Evolutionary conservation across 1,284 basidiomycete species (phyloP).

Genomic region (Ceratorhiza oryzae-sativae): DNA sequence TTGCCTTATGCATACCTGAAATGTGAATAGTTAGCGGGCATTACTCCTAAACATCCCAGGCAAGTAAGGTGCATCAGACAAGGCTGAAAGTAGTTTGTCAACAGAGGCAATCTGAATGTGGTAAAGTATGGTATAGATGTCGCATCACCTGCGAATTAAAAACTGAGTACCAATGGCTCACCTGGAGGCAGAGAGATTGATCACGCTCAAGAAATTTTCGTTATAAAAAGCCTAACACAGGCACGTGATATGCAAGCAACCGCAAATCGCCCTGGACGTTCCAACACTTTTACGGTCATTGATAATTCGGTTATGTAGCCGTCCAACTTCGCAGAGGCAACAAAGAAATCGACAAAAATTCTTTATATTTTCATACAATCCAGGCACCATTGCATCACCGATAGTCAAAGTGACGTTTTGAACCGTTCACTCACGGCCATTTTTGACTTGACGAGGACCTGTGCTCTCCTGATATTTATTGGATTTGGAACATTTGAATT

Average conservation of each 20-base stretch:
- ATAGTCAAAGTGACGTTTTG: too few species aligned
- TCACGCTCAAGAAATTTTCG: not conserved
- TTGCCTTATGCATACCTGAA: not conserved
- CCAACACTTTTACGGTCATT: too few species aligned
- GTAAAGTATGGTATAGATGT: conserved; percentile 38
- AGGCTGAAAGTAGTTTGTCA: conserved; percentile 36
- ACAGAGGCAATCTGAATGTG: conserved; percentile 35
- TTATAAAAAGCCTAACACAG: not conserved
- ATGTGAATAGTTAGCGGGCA: not conserved
- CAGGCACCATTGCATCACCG: too few species aligned
- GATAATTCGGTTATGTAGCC: too few species aligned
- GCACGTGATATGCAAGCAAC: not conserved
- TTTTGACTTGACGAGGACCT: too few species aligned
- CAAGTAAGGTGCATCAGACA: conserved; percentile 33
- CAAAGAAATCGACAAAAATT: too few species aligned
- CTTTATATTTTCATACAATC: too few species aligned
- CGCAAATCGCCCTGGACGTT: not conserved
- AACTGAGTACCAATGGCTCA: not conserved
- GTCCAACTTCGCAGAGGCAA: too few species aligned
- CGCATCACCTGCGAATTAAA: conserved; percentile 25
- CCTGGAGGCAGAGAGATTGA: conserved; percentile 15
- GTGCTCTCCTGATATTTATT: too few species aligned
- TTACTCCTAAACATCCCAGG: not conserved
- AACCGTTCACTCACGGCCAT: too few species aligned
- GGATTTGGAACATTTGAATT: too few species aligned